Percentiles rank a stretch among this genome's conserved stretches.
These are phyloP conservation scores for Lactarius sanguifluus DNA, from an alignment of 768 basidiomycete species.

Conservation along the genomic window DNA sequence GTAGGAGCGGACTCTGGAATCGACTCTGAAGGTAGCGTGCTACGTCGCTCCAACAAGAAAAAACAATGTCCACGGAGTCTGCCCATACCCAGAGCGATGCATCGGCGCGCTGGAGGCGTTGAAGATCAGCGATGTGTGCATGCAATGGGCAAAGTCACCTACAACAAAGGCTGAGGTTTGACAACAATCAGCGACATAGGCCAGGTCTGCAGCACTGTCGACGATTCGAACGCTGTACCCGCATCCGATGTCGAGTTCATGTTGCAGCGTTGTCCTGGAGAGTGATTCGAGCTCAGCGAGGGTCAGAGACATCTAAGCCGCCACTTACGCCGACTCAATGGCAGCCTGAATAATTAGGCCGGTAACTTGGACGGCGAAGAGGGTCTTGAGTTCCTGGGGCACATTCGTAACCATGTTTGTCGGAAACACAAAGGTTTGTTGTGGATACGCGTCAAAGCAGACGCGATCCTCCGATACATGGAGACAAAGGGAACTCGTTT, in stretches of 20 bases:
- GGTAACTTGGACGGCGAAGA: neutral
- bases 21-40: neutral
- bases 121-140: constrained; percentile 3
- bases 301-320: too few relatives aligned
- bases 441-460: neutral
- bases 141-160: neutral
- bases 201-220: neutral
- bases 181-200: neutral
- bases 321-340: constrained; percentile 14
- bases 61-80: neutral
- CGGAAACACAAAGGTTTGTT: neutral
- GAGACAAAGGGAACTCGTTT: neutral
- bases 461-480: neutral
- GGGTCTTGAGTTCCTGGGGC: neutral
- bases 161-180: constrained; percentile 6
- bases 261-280: neutral
- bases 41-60: neutral
- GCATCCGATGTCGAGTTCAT: neutral
- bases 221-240: neutral
- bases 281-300: neutral
- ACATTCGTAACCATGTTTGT: rapidly evolving
- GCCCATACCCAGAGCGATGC: constrained; percentile 11
- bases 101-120: constrained; percentile 15
- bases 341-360: neutral
- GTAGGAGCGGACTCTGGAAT: neutral